phyloP scores from a whole-genome alignment of 108 stramenopile genomes.

The Aurantiochytrium sp. region DNA sequence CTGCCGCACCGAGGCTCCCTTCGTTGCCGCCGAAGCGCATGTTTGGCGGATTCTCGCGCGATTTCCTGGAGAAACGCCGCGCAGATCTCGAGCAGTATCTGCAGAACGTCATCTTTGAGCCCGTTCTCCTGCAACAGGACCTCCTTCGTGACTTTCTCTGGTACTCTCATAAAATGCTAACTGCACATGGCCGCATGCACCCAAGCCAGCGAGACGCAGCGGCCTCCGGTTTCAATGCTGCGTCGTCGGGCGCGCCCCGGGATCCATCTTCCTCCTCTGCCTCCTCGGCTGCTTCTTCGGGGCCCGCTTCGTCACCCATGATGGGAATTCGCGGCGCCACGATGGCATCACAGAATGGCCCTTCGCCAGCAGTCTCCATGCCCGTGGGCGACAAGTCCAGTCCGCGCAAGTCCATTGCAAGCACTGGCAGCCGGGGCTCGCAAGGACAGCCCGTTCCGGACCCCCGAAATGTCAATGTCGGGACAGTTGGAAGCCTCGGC shows the following conservation, averaged over 20 bases:
- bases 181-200: neutral
- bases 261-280: no score
- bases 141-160: neutral
- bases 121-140: neutral
- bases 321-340: no score
- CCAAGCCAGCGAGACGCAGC: no score
- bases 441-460: neutral
- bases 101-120: neutral
- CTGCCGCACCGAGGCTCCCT: neutral
- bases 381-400: neutral
- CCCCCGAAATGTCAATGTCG: neutral
- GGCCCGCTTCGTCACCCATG: no score
- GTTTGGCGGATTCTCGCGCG: neutral
- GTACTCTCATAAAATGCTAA: neutral
- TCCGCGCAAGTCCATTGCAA: neutral
- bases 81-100: neutral
- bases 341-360: neutral
- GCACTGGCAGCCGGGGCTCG: neutral
- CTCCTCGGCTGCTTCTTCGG: no score
- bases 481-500: neutral
- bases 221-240: no score
- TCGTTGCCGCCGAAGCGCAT: conserved; percentile 2
- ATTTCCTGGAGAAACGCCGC: neutral
- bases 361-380: neutral
- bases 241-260: no score